Conservation (phyloP, 2,329 filamentous ascomycete genomes). For the Annulohypoxylon truncatum region DNA sequence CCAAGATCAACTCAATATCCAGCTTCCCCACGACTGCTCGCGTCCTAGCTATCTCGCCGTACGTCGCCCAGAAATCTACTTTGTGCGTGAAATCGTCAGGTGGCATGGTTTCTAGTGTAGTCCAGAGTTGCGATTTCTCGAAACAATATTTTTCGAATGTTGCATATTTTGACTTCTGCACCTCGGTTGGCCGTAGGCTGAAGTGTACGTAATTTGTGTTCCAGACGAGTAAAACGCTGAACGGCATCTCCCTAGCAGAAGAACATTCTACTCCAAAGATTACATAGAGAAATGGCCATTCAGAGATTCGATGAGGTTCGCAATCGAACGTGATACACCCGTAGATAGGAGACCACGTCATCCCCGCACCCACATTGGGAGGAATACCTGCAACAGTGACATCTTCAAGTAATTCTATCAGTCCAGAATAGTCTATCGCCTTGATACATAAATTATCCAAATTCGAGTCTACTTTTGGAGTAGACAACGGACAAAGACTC, state of each 20-base stretch:
- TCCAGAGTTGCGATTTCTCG: too few species aligned
- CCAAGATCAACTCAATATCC: slow-evolving; percentile 10
- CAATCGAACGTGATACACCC: slow-evolving; percentile 11
- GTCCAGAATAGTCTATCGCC: background rate
- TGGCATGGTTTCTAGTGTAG: too few species aligned
- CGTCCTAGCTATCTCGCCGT: slow-evolving; percentile 24
- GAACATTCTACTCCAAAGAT: background rate
- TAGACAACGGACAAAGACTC: slow-evolving; percentile 1
- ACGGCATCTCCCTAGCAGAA: too few species aligned
- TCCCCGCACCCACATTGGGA: background rate
- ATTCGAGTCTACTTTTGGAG: background rate
- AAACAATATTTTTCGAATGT: too few species aligned
- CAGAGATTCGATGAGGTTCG: too few species aligned
- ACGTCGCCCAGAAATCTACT: slow-evolving; percentile 11
- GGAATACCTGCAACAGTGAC: background rate
- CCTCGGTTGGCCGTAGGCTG: background rate
- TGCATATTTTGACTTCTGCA: background rate
- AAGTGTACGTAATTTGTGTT: slow-evolving; percentile 12
- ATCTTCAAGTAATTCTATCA: background rate
- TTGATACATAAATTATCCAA: background rate
- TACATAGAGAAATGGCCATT: background rate
- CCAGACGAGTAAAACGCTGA: slow-evolving; percentile 13
- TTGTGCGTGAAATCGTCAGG: background rate
- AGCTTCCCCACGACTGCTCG: background rate
- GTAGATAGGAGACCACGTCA: slow-evolving; percentile 21